phyloP scores from a whole-genome alignment of 2,329 filamentous ascomycete species.

The Phialophora macrospora region DNA sequence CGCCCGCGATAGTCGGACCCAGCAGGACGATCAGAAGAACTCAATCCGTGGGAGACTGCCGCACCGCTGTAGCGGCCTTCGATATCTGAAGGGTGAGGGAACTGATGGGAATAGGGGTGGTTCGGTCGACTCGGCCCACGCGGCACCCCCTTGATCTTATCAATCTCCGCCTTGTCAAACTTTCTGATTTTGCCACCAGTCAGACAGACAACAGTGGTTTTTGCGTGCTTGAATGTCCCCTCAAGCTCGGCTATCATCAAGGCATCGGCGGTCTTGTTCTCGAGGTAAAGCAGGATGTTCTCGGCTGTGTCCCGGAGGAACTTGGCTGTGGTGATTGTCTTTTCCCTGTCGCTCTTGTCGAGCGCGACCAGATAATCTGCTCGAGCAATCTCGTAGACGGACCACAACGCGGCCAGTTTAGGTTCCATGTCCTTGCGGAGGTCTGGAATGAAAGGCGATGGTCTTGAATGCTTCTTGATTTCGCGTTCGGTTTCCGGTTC shows the following conservation, averaged over 20 bases:
- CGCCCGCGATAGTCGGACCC: neutral
- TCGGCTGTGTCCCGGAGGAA: conserved; percentile 54
- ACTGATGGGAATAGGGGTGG: neutral
- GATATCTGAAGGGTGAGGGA: neutral
- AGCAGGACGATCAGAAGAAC: neutral
- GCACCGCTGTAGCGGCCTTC: neutral
- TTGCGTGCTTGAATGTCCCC: conserved; percentile 43
- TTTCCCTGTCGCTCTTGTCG: conserved; percentile 38
- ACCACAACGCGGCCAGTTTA: conserved; percentile 39
- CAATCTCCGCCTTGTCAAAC: conserved; percentile 42
- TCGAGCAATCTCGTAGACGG: conserved; percentile 46
- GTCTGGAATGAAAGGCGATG: neutral
- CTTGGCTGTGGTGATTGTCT: conserved; percentile 42
- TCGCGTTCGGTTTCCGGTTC: neutral
- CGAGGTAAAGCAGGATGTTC: conserved; percentile 47
- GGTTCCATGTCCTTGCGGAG: conserved; percentile 31
- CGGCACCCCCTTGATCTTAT: conserved; percentile 19
- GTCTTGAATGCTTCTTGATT: neutral
- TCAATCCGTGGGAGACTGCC: neutral
- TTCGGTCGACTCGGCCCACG: conserved; percentile 22
- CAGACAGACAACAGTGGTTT: conserved; percentile 45
- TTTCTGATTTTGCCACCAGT: conserved; percentile 48
- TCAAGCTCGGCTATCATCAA: conserved; percentile 44
- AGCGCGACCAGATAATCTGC: conserved; percentile 45
- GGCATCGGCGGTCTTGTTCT: conserved; percentile 38